Conservation (phyloP, 768 basidiomycete genomes). For the Postia placenta region DNA sequence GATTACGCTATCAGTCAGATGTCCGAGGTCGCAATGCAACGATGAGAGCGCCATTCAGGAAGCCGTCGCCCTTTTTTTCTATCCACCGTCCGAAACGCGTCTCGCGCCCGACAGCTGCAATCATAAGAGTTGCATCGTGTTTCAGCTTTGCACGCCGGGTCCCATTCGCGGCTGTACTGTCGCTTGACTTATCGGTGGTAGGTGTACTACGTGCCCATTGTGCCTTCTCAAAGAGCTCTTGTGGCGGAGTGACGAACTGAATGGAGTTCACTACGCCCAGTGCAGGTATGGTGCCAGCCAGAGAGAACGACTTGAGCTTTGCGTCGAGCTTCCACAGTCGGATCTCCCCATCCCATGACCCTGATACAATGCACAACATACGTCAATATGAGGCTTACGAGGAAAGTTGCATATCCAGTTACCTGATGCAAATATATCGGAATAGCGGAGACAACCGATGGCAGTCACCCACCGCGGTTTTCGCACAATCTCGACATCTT, state of each 20-base stretch:
- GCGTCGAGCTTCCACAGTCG: conserved; percentile 88
- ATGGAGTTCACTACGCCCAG: conserved; percentile 88
- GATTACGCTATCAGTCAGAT: conserved; percentile 4
- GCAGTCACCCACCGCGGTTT: conserved; percentile 92
- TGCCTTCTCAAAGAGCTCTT: conserved; percentile 34
- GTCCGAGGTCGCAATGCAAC: conserved; percentile 46
- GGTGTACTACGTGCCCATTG: conserved; percentile 29
- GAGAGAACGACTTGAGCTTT: conserved; percentile 71
- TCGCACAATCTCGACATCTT: conserved; percentile 60
- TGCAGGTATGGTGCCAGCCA: conserved; percentile 55
- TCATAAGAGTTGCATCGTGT: conserved; percentile 43
- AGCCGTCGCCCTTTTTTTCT: conserved; percentile 61
- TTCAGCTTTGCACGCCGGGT: conserved; percentile 9
- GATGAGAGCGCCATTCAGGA: conserved; percentile 67
- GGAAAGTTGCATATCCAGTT: conserved; percentile 16
- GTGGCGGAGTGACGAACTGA: conserved; percentile 60
- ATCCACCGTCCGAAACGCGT: conserved; percentile 89
- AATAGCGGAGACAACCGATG: conserved; percentile 76
- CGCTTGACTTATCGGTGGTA: not conserved
- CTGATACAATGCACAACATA: conserved; percentile 30
- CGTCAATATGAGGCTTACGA: not conserved
- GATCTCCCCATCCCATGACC: conserved; percentile 90
- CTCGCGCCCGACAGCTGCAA: conserved; percentile 84
- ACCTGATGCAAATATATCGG: conserved; percentile 91
- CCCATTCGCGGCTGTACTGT: conserved; percentile 28